These are phyloP conservation scores for Chlamydomonas schloesseri DNA, from an alignment of 139 green algal species.

Conservation along the genomic window DNA sequence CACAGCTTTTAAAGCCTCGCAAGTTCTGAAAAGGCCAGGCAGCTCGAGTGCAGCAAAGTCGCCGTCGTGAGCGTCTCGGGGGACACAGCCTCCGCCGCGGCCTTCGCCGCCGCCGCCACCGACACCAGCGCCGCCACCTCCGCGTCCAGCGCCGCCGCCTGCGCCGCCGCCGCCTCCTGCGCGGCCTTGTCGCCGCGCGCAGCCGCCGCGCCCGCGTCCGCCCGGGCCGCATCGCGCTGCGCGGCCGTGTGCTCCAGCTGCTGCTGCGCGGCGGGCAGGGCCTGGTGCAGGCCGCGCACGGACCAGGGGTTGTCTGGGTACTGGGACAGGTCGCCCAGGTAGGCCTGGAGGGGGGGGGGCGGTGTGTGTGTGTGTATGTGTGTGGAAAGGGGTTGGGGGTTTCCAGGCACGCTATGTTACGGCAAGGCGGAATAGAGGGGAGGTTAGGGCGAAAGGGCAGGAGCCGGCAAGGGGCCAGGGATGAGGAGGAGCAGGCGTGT, in stretches of 20 bases:
- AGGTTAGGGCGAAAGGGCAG: not conserved
- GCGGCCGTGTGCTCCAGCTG: too few species aligned
- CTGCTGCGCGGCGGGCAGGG: too few species aligned
- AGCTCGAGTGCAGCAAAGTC: not conserved
- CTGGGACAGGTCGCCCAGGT: constrained; percentile 57
- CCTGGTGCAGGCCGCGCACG: constrained; percentile 50
- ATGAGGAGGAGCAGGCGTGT: not conserved
- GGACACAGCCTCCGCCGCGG: not conserved
- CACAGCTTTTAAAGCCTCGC: too few species aligned
- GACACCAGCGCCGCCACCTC: not conserved
- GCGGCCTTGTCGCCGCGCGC: not conserved
- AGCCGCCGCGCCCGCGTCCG: too few species aligned
- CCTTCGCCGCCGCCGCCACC: not conserved
- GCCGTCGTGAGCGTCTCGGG: not conserved
- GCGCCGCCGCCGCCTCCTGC: too few species aligned
- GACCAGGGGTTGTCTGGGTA: constrained; percentile 66
- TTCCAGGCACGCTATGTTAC: too few species aligned
- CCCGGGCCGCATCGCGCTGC: too few species aligned
- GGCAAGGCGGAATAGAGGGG: too few species aligned
- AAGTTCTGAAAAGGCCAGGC: not conserved
- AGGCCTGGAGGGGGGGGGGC: not conserved
- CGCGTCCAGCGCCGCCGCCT: not conserved
- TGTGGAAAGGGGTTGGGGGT: too few species aligned
- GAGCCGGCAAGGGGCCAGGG: not conserved
- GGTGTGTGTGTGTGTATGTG: too few species aligned